A percentile compares a stretch with the other conserved stretches of the same genome.
phyloP scores from a whole-genome alignment of 768 basidiomycete genomes.

The Dictyophora rubrovolvata region DNA sequence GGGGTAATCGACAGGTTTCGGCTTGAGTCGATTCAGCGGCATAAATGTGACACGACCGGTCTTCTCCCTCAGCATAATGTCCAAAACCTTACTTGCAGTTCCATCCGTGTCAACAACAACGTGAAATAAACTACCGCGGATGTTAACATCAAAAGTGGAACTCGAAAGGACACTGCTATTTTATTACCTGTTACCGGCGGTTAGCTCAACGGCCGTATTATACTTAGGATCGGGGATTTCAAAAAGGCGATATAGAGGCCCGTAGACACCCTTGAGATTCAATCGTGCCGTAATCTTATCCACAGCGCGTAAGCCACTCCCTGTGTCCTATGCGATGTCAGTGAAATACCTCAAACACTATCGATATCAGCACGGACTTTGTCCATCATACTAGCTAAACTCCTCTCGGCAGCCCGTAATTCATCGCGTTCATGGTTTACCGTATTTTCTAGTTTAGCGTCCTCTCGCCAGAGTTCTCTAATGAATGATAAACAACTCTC shows the following conservation, averaged over 20 bases:
- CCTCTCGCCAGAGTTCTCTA: conserved; percentile 85
- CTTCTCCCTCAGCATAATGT: conserved; percentile 88
- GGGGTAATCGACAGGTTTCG: conserved; percentile 53
- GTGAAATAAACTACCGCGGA: conserved; percentile 69
- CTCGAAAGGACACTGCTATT: background rate
- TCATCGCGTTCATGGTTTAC: conserved; percentile 73
- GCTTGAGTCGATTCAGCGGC: conserved; percentile 90
- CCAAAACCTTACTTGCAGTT: conserved; percentile 84
- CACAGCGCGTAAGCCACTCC: conserved; percentile 76
- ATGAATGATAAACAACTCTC: background rate
- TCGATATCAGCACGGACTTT: conserved; percentile 44
- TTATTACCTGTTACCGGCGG: conserved; percentile 83
- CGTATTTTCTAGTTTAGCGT: conserved; percentile 74
- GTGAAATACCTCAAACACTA: conserved; percentile 1
- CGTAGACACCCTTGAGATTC: conserved; percentile 76
- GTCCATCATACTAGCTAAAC: conserved; percentile 88
- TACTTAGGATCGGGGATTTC: conserved; percentile 82
- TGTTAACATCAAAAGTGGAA: conserved; percentile 9
- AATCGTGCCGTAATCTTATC: conserved; percentile 73
- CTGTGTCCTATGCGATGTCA: conserved; percentile 63
- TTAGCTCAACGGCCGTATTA: conserved; percentile 87
- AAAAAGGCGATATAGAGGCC: conserved; percentile 89
- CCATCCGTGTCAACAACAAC: conserved; percentile 96
- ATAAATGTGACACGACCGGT: conserved; percentile 96
- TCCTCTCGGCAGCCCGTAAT: conserved; percentile 68